phyloP scores from a whole-genome alignment of 495 filamentous ascomycete genomes.

The Cairneyella variabilis region DNA sequence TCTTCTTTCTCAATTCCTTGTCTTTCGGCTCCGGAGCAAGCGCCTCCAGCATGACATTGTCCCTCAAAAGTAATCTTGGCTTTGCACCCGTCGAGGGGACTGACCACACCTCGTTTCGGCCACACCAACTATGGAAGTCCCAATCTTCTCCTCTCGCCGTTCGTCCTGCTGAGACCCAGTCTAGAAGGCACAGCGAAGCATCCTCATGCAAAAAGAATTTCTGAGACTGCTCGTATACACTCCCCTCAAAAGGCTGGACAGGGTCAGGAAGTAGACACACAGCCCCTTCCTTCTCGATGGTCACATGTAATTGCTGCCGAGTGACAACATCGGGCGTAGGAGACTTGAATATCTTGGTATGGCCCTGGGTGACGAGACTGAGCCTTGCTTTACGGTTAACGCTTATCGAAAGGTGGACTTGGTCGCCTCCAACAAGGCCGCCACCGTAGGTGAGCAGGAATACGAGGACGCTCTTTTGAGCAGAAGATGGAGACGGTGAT shows the following conservation, averaged over 20 bases:
- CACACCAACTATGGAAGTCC: slow-evolving; percentile 72
- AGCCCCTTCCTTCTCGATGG: slow-evolving; percentile 56
- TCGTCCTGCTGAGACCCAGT: slow-evolving; percentile 92
- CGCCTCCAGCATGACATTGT: slow-evolving; percentile 72
- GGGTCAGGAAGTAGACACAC: slow-evolving; percentile 95
- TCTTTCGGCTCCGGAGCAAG: slow-evolving; percentile 29
- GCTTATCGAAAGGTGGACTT: slow-evolving; percentile 66
- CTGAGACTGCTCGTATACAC: slow-evolving; percentile 79
- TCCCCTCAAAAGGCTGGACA: slow-evolving; percentile 79
- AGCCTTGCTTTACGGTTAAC: slow-evolving; percentile 64
- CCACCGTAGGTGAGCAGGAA: slow-evolving; percentile 95
- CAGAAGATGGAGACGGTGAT: slow-evolving; percentile 51
- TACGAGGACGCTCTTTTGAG: slow-evolving; percentile 58
- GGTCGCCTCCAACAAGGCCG: slow-evolving; percentile 82
- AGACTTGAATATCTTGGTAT: slow-evolving; percentile 93
- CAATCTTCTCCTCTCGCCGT: slow-evolving; percentile 85
- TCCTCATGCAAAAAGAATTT: slow-evolving; percentile 60
- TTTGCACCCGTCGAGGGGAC: slow-evolving; percentile 15
- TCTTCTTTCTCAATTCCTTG: slow-evolving; percentile 47
- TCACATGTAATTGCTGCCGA: slow-evolving; percentile 63
- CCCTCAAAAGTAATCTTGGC: slow-evolving; percentile 67
- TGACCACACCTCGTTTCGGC: slow-evolving; percentile 82
- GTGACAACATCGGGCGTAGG: slow-evolving; percentile 53
- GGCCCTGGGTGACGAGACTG: slow-evolving; percentile 86
- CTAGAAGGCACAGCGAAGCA: slow-evolving; percentile 71